Evolutionary conservation across 2,329 filamentous ascomycete species (phyloP), one percentile per base, ranked within the genome.

Genomic region (Cytospora chrysosperma): DNA sequence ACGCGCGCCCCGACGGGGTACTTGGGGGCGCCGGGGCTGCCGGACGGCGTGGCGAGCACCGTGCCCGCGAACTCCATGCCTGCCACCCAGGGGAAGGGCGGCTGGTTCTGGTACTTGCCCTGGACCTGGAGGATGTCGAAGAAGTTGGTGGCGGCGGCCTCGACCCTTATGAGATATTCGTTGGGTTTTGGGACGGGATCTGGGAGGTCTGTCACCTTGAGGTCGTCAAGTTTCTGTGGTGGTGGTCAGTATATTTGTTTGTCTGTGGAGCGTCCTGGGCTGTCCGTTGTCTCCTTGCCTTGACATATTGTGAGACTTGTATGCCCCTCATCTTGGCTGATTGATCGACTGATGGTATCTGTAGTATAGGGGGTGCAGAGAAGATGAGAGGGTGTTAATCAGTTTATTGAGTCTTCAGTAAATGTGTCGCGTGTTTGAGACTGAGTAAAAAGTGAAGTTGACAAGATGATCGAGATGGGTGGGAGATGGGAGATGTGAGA

Each of bases 61-160:
- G 87, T 82, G 68, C 94, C 94, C 27, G 91, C 86, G 78, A 97
- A 98, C 74, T 98, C 94, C 72, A 86, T 85, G 65, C 94, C 94
- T 0, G 92, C 87, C 56, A 94, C 79, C 93, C 93, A 97, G 34
- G 93, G 93, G 56, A 97, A 88, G 0, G 90, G 87, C 0, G 93
- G 93, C 71, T 97, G 93, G 74, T 92, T 85, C 74, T 98, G 94
- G 78, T 98, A 98, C 85, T 96, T 96, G 62, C 94, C 94, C 72
- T 92, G 89, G 72, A 97, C 92, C 74, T 98, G 94, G 61, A 98
- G 86, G 63, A 97, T 90, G 75, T 98, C 94, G 81, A 97, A 98
- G 84, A 98, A 98, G 79, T 98, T 98, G 71, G 92, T 91, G 24
- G 92, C 94, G 0, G 90, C 85, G 54, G 94, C 92, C 76, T 92